Percentiles rank a stretch among this genome's conserved stretches.
phyloP scores from a whole-genome alignment of 2,329 filamentous ascomycete genomes.

The Aquanectria penicillioides region DNA sequence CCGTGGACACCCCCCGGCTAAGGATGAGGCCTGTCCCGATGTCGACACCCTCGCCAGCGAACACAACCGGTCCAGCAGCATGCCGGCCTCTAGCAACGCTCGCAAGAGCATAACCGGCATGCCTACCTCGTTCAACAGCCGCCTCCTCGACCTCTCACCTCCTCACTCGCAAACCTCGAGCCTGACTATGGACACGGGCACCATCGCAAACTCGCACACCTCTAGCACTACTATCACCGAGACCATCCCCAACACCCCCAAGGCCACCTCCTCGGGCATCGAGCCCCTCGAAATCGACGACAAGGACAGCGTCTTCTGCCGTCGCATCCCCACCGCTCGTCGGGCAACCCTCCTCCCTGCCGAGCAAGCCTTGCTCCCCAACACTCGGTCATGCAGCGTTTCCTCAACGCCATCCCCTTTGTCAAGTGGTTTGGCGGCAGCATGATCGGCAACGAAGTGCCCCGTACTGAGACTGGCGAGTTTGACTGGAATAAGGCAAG shows the following conservation, averaged over 20 bases:
- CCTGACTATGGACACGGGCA: conserved; percentile 67
- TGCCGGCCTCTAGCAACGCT: conserved; percentile 43
- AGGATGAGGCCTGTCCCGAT: conserved; percentile 71
- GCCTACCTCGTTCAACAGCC: conserved; percentile 49
- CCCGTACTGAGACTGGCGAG: conserved; percentile 75
- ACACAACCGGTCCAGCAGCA: conserved; percentile 48
- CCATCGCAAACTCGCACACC: conserved; percentile 55
- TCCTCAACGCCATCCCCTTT: conserved; percentile 74
- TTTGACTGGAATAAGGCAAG: conserved; percentile 80
- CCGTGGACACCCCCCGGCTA: conserved; percentile 69
- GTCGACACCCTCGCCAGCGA: conserved; percentile 51
- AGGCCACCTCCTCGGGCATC: conserved; percentile 33
- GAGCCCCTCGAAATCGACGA: conserved; percentile 44
- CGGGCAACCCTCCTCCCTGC: conserved; percentile 73
- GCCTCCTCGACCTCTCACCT: conserved; percentile 53
- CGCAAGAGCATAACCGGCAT: conserved; percentile 44
- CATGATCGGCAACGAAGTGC: conserved; percentile 81
- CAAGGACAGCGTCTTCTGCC: conserved; percentile 61
- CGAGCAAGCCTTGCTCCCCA: conserved; percentile 76
- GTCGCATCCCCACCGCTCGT: conserved; percentile 73
- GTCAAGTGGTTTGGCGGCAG: conserved; percentile 76
- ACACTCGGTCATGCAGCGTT: conserved; percentile 70
- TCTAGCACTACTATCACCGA: conserved; percentile 60
- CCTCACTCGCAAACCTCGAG: conserved; percentile 61
- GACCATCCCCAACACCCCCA: conserved; percentile 20